Evolutionary conservation across 495 filamentous ascomycete genomes (phyloP).

Genomic region (Aspergillus ellipticus): DNA sequence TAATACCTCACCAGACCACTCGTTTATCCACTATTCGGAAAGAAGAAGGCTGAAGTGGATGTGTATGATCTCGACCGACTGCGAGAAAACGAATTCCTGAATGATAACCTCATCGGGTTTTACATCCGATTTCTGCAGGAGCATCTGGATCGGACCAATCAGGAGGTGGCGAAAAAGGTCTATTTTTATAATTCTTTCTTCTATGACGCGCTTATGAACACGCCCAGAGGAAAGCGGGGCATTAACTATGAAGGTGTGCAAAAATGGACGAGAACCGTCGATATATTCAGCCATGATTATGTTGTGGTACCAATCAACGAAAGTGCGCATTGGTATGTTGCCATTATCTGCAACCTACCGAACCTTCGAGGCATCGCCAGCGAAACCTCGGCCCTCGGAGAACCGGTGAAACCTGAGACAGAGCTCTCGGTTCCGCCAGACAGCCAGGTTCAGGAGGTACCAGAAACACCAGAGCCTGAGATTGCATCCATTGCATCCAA

Average conservation of each 20-base stretch:
- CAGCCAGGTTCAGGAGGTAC: conserved; percentile 28
- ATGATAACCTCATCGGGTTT: conserved; percentile 88
- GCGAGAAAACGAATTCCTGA: conserved; percentile 81
- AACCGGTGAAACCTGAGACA: conserved; percentile 4
- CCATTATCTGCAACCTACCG: conserved; percentile 88
- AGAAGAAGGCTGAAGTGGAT: conserved; percentile 70
- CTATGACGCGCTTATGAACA: conserved; percentile 67
- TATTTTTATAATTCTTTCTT: conserved; percentile 95
- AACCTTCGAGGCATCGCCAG: conserved; percentile 38
- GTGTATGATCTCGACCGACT: conserved; percentile 75
- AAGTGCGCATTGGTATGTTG: conserved; percentile 85
- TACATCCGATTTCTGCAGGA: conserved; percentile 76
- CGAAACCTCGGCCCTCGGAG: conserved; percentile 13
- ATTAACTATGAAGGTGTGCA: conserved; percentile 81
- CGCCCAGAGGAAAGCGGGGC: conserved; percentile 48
- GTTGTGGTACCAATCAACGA: conserved; percentile 92
- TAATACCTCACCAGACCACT: conserved; percentile 49
- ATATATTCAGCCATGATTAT: conserved; percentile 83
- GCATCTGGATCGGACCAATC: conserved; percentile 51
- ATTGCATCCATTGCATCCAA: neutral
- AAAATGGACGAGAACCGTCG: conserved; percentile 83
- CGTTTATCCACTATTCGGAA: conserved; percentile 64
- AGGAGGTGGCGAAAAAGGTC: conserved; percentile 57
- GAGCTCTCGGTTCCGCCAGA: conserved; percentile 15
- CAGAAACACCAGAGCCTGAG: conserved; percentile 33